Percentiles rank a stretch among this genome's conserved stretches.
Evolutionary conservation across 805 yeast species (phyloP).

Genomic region (Yamadazyma kitorensis): DNA sequence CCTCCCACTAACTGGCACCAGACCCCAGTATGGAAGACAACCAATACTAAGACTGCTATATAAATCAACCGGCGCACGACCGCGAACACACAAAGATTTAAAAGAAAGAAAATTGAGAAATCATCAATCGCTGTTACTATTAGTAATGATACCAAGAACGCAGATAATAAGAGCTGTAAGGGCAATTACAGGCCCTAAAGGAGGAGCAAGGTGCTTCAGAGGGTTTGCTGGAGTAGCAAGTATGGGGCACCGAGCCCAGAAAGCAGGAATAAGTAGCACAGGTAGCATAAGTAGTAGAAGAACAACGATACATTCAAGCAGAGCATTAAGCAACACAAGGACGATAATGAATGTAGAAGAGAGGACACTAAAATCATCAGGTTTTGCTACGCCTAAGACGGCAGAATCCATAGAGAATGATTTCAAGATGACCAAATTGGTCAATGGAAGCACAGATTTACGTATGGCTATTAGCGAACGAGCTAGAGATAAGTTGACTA

Average conservation of each 20-base stretch:
- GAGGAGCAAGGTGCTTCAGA: no score
- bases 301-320: not conserved
- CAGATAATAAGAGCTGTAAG: not conserved
- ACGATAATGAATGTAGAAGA: conserved; percentile 1
- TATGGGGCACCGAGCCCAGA: no score
- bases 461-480: conserved; percentile 46
- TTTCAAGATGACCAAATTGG: conserved; percentile 30
- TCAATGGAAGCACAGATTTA: conserved; percentile 34
- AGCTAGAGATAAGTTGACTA: conserved; percentile 52
- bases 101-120: no score
- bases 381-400: conserved; percentile 28
- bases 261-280: no score
- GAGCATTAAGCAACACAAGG: not conserved
- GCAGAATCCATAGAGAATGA: conserved; percentile 20
- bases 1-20: no score
- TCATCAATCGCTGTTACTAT: not conserved
- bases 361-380: conserved; percentile 22
- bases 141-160: conserved; percentile 2
- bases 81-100: not conserved
- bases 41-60: no score
- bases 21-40: no score
- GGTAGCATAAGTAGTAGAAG: no score
- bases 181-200: not conserved
- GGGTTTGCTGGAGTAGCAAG: no score
- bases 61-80: conserved; percentile 3